phyloP scores from a whole-genome alignment of 2,329 filamentous ascomycete species.

The Cladophialophora bantiana region DNA sequence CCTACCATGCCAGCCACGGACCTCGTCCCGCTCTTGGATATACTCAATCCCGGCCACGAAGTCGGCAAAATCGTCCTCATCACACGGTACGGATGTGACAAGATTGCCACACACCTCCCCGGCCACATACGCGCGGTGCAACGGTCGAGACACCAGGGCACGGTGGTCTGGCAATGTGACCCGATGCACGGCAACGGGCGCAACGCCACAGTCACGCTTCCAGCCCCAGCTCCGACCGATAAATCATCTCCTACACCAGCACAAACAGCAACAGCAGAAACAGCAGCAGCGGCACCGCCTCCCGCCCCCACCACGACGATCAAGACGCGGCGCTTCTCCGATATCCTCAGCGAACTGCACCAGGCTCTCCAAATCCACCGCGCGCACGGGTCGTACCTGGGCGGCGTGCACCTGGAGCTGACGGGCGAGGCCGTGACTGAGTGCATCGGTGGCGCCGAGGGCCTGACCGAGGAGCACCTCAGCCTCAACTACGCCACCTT shows the following conservation, averaged over 20 bases:
- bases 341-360: constrained; percentile 86
- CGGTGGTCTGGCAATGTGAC: constrained; percentile 96
- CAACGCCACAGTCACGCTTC: constrained; percentile 43
- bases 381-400: constrained; percentile 82
- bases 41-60: constrained; percentile 82
- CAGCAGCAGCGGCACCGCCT: background rate
- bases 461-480: constrained; percentile 84
- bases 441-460: constrained; percentile 88
- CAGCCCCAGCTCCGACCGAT: constrained; percentile 50
- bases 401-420: constrained; percentile 92
- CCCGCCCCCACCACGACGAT: constrained; percentile 67
- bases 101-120: constrained; percentile 77
- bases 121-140: constrained; percentile 89
- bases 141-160: constrained; percentile 66
- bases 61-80: constrained; percentile 95
- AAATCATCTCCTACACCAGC: background rate
- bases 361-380: constrained; percentile 86
- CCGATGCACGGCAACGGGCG: constrained; percentile 91
- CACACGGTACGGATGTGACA: constrained; percentile 85
- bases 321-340: constrained; percentile 90
- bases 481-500: constrained; percentile 92
- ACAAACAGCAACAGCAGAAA: constrained; percentile 56
- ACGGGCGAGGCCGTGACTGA: constrained; percentile 97
- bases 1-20: constrained; percentile 80
- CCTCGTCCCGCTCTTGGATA: constrained; percentile 78